phyloP scores from a whole-genome alignment of 2,329 filamentous ascomycete genomes.

The Pseudonectria foliicola region DNA sequence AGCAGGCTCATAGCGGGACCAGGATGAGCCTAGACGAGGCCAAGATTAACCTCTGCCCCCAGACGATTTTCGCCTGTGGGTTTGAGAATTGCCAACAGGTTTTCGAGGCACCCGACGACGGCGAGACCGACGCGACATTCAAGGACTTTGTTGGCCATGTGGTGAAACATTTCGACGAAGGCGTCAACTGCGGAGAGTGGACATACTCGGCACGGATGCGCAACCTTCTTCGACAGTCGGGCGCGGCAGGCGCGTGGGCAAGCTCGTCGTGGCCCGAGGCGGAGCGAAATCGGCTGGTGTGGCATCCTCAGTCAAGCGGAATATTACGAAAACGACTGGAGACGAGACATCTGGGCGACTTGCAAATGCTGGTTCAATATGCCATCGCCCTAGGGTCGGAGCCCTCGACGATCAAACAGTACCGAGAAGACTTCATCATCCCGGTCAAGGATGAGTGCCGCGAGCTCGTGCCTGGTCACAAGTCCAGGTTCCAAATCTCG shows the following conservation, averaged over 20 bases:
- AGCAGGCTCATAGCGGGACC: constrained; percentile 35
- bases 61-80: constrained; percentile 42
- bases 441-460: constrained; percentile 30
- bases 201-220: constrained; percentile 37
- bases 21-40: constrained; percentile 35
- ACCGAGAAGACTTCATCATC: constrained; percentile 28
- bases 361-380: constrained; percentile 32
- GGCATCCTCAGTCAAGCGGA: constrained; percentile 36
- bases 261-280: constrained; percentile 28
- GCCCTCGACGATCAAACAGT: constrained; percentile 19
- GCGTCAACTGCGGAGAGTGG: constrained; percentile 34
- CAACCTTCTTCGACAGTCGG: constrained; percentile 36
- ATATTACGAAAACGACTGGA: constrained; percentile 38
- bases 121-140: constrained; percentile 31
- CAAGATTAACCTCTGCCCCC: constrained; percentile 36
- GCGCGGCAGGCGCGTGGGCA: constrained; percentile 31
- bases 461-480: constrained; percentile 29
- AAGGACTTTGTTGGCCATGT: constrained; percentile 41
- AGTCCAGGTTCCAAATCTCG: constrained; percentile 17
- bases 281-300: constrained; percentile 28
- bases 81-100: constrained; percentile 38
- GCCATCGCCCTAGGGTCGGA: constrained; percentile 32
- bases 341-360: constrained; percentile 36
- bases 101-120: constrained; percentile 35
- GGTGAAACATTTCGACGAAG: constrained; percentile 40